Percentiles rank a stretch among this genome's conserved stretches.
phyloP scores from a whole-genome alignment of 2,329 filamentous ascomycete genomes.

The Apiospora koreana region DNA sequence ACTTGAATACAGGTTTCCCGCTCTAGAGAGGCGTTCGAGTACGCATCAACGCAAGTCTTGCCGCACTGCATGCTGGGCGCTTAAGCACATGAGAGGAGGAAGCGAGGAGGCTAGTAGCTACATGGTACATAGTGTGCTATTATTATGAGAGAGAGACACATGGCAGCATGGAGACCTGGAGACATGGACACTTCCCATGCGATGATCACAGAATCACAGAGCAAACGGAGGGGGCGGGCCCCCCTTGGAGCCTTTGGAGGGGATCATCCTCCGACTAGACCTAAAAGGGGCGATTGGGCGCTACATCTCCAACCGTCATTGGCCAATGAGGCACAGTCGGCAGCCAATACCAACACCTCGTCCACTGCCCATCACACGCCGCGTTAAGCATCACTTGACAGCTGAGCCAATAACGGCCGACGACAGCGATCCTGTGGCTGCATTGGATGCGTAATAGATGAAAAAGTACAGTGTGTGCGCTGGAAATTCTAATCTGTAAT shows the following conservation, averaged over 20 bases:
- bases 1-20: slow-evolving; percentile 23
- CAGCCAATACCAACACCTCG: slow-evolving; percentile 30
- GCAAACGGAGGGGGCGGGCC: slow-evolving; percentile 13
- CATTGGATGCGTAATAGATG: slow-evolving; percentile 16
- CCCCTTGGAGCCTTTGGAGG: not conserved
- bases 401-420: slow-evolving; percentile 24
- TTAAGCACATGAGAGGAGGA: slow-evolving; percentile 30
- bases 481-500: not conserved
- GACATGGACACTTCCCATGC: too few species aligned
- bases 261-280: slow-evolving; percentile 28
- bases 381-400: slow-evolving; percentile 14
- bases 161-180: too few species aligned
- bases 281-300: slow-evolving; percentile 36
- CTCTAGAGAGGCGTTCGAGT: slow-evolving; percentile 24
- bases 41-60: slow-evolving; percentile 29
- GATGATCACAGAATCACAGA: too few species aligned
- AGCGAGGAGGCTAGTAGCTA: too few species aligned
- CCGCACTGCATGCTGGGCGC: slow-evolving; percentile 42
- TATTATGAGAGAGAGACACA: slow-evolving; percentile 12
- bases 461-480: slow-evolving; percentile 1
- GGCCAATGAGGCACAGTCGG: slow-evolving; percentile 31
- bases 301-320: slow-evolving; percentile 37
- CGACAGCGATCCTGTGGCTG: slow-evolving; percentile 24
- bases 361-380: slow-evolving; percentile 35
- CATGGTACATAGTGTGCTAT: slow-evolving; percentile 12